Base-by-base conservation (phyloP, 306 rosid genomes). In the Sicyos baderoa region DNA sequence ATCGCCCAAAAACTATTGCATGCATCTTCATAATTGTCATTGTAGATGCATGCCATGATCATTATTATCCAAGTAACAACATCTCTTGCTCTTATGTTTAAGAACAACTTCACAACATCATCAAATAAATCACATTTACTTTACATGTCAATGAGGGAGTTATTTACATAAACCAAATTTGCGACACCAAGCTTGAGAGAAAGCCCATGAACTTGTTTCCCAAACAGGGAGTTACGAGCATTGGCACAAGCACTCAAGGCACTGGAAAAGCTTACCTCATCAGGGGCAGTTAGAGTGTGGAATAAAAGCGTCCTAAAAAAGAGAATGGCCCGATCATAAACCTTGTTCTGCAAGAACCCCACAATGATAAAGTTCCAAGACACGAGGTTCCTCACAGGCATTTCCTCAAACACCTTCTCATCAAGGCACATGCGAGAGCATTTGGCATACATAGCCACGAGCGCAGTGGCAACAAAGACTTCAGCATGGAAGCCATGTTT, bases 41-140 rank as follows among this genome's bases (percentile, higher is more conserved):
- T 64, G 42, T 77, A 75, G 47, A 69, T 69, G 2, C 83, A 82
- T 17, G 82, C 87, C 75, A 45, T 74, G 68, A 82, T 78, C 78
- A 87, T 81, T 42, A 87, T 81, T 47, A 84, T 87, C 92, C 89
- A 84, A 0, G 87, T 71, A 16, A 84, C 87, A 64, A 82, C 80
- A 70, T 87, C 87, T 59, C 75, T 84, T 6, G 74, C 80, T 73
- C 83, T 84, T 18, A 54, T 77, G 9, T 45, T 56, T 67, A 19
- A 54, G 73, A 87, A 87, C 82, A 87, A 66, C 79, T 79, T 59
- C 16, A 73, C 37, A 25, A 83, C 86, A 50, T 79, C 83, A 66
- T 71, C 75, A 76, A 80, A 77, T 58, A 72, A 49, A 59, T 79
- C 68, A 35, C 92, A 84, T 61, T 84, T 84, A 32, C 79, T 66